Conservation (phyloP, 148 eudicot species). For the Talinum fruticosum region DNA sequence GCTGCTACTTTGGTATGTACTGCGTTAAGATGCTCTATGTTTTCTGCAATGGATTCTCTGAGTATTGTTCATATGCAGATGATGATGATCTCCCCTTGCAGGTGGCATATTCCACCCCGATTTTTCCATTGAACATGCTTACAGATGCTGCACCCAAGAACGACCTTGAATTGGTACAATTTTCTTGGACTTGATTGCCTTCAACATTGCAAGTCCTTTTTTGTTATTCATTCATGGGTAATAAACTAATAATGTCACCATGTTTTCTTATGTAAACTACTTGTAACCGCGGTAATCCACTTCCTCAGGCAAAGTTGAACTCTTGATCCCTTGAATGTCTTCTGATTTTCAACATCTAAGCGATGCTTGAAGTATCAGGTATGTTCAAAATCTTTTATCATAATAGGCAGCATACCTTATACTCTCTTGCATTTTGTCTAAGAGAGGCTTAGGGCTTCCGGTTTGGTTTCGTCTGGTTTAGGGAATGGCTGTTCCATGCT, state of each 20-base stretch:
- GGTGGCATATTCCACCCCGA: constrained; percentile 64
- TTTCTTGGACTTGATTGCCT: neutral
- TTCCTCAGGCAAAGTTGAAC: constrained; percentile 37
- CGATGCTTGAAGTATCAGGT: neutral
- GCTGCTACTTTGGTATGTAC: constrained; percentile 44
- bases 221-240: neutral
- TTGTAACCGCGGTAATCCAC: constrained; percentile 19
- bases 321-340: neutral
- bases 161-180: constrained; percentile 41
- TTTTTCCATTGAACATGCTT: constrained; percentile 44
- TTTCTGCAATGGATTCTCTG: neutral
- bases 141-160: constrained; percentile 28
- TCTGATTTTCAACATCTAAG: too few species aligned
- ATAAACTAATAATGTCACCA: neutral
- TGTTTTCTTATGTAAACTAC: constrained; percentile 6
- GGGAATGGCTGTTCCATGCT: neutral
- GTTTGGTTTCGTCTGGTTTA: too few species aligned
- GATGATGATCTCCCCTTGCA: constrained; percentile 15
- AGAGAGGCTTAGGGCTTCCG: too few species aligned
- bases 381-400: too few species aligned
- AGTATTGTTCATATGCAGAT: neutral
- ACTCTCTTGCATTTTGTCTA: too few species aligned
- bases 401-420: too few species aligned
- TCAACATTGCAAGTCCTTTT: neutral
- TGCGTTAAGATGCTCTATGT: neutral